Evolutionary conservation across 768 basidiomycete species (phyloP), one percentile per base, ranked within the genome.

Genomic region (Amanita jacksonii): DNA sequence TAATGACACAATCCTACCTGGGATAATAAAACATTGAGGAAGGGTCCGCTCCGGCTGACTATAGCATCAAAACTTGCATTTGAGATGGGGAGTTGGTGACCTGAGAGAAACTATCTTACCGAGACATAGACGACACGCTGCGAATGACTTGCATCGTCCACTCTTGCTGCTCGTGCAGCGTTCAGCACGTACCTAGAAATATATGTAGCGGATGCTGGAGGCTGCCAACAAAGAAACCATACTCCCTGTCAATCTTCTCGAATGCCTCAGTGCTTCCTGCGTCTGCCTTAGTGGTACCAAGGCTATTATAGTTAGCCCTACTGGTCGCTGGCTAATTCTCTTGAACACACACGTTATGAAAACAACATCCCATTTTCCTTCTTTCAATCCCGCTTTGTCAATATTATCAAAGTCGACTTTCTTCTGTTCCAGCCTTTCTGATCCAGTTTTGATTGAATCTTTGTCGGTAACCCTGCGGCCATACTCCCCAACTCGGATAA

Each of bases 201-300:
- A 25, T 20, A 10, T 28, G 23, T 8, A 33, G 23, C 22, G 44
- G 19, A 20, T 19, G 15, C 27, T 28, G 38, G 9, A 40, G 5
- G 20, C 41, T 16, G 8, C 4, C 18, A 18, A 28, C 15, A 34
- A 32, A n/a, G 24, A 15, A 15, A 27, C 64, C 75, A 48, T 51
- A 86, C 78, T 84, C 79, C 59, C 80, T 65, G 52, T 88, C 87
- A 45, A 89, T 85, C 64, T 76, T 83, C 55, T 81, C 79, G 49
- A 86, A 89, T 7, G 70, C 70, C 27, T 70, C 74, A 1, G 72
- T 73, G 49, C 79, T 73, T 3, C 84, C 84, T 0, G 84, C 85
- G 12, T 24, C 47, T 12, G 69, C 73, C 19, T 62, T 67, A 9
- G 77, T 79, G 15, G 85, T 88, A 6, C 85, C 87, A 7, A 89